Conservation (phyloP, 78 protist genomes). For the Dictyostelium capitatum region DNA sequence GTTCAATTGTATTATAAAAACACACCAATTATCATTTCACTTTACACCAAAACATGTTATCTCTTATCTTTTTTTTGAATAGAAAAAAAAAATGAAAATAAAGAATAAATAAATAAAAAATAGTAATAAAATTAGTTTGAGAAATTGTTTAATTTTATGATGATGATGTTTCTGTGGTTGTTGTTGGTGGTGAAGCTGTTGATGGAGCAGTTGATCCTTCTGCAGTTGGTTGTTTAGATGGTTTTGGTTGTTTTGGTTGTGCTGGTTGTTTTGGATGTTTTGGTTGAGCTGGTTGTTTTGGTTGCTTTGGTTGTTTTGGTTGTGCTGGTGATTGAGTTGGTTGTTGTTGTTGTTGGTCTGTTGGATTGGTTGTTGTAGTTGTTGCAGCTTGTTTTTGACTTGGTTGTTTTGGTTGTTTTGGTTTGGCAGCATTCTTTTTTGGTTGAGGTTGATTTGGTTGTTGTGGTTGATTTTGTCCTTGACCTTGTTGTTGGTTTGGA, state of each 20-base stretch:
- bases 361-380: neutral
- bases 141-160: neutral
- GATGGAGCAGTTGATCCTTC: neutral
- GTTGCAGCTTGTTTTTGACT: neutral
- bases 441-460: neutral
- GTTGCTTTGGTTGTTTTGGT: conserved; percentile 4
- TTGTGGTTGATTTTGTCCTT: conserved; percentile 6
- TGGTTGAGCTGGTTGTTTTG: neutral
- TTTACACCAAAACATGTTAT: no score
- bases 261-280: neutral
- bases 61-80: no score
- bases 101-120: neutral
- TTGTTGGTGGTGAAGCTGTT: neutral
- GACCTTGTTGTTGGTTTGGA: neutral
- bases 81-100: neutral
- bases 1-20: no score
- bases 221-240: conserved; percentile 10
- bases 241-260: conserved; percentile 1
- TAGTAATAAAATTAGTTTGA: neutral
- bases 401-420: neutral
- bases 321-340: neutral
- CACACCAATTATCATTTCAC: no score
- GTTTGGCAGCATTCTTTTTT: neutral
- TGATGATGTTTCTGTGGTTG: neutral
- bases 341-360: neutral